Evolutionary conservation across 225 moss, liverwort and hornwort species (phyloP), one percentile per base, ranked within the genome.

Genomic region (Marchantia polymorpha): DNA sequence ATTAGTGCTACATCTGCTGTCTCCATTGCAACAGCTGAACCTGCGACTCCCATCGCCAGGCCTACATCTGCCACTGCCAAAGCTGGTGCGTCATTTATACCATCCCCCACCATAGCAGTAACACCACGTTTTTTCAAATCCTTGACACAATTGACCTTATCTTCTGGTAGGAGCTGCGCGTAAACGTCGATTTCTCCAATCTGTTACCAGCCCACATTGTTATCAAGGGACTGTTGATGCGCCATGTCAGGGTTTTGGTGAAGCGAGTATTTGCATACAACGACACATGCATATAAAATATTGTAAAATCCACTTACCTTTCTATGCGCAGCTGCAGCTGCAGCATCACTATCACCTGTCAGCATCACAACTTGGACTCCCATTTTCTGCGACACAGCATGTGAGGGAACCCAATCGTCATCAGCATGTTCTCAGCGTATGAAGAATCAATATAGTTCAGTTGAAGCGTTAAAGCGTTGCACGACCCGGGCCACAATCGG

Each of bases 21-120:
- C 87, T 94, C 97, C 97, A 97, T 94, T 7, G 97, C 97, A 82
- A 97, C 88, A 51, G 92, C 94, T 76, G 94, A 97, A 39, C 94
- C 97, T 81, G 94, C 97, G 60, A 97, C 97, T 26, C 97, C 97
- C 97, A 97, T 97, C 22, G 97, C 97, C 83, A 97, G 89, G 70
- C 97, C 94, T 74, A 97, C 79, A 78, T 97, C 93, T 79, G 97
- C 92, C 61, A 89, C 88, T 69, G 97, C 97, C 83, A 97, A 83
- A 65, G 97, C 97, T 75, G 94, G 93, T 73, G 94, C 97, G 84
- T 97, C 94, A 78, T 97, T 97, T 61, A 97, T 94, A 81, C 97
- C 94, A 81, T 97, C 97, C 61, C 94, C 97, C 81, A 97, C 92
- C 97, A 97, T 97, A 52, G 92, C 97, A 54, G 89, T 84, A 19